Percentiles rank a stretch among this genome's conserved stretches.
These are phyloP conservation scores for Phytopythium sindhum DNA, from an alignment of 352 stramenopile genomes.

Conservation along the genomic window DNA sequence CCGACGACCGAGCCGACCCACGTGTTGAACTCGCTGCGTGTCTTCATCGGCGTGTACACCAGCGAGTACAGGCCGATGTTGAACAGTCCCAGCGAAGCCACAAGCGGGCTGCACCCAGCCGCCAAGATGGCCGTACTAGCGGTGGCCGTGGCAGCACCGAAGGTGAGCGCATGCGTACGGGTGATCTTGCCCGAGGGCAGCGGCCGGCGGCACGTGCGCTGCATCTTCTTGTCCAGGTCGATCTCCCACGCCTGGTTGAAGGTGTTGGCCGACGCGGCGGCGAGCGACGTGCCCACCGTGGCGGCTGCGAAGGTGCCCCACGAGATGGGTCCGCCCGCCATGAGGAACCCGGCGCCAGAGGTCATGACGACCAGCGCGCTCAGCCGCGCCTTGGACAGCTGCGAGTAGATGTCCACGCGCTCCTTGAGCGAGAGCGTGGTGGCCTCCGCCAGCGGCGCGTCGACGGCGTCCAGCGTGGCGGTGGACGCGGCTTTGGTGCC, in stretches of 20 bases:
- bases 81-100: slow-evolving; percentile 91
- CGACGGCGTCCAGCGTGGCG: slow-evolving; percentile 17
- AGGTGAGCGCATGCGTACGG: slow-evolving; percentile 73
- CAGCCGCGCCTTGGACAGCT: slow-evolving; percentile 94
- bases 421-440: slow-evolving; percentile 53
- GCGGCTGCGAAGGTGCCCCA: slow-evolving; percentile 85
- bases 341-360: slow-evolving; percentile 94
- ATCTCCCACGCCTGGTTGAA: slow-evolving; percentile 99
- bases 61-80: slow-evolving; percentile 99
- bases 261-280: slow-evolving; percentile 92
- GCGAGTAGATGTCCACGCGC: slow-evolving; percentile 70
- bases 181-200: slow-evolving; percentile 89
- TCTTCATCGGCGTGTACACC: slow-evolving; percentile 99
- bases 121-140: slow-evolving; percentile 89
- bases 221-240: slow-evolving; percentile 95
- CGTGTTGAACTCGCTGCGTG: slow-evolving; percentile 95
- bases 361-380: slow-evolving; percentile 96
- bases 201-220: slow-evolving; percentile 93
- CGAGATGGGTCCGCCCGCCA: slow-evolving; percentile 92
- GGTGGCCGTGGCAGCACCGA: slow-evolving; percentile 81
- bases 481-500: slow-evolving; percentile 28
- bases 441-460: slow-evolving; percentile 13
- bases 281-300: slow-evolving; percentile 94
- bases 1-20: slow-evolving; percentile 98
- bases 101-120: slow-evolving; percentile 93